Evolutionary conservation across 768 basidiomycete genomes (phyloP), one percentile per base, ranked within the genome.

Genomic region (Sistotremastrum niveocremeum): DNA sequence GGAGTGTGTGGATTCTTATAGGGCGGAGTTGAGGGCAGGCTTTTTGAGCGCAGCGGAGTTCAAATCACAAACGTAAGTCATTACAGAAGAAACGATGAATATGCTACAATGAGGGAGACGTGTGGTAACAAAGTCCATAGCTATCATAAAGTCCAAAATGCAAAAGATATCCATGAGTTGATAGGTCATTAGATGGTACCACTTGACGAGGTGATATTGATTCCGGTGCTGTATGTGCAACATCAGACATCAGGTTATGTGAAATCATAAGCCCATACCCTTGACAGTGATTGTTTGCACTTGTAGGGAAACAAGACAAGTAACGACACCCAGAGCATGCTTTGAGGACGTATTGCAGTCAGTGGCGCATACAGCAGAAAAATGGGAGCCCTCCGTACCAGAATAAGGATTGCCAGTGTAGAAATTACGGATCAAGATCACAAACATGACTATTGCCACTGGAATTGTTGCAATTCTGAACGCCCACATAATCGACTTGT

Each of bases 281-380:
- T 59, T 69, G 57, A 55, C 84, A 88, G 48, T 80, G 63, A 54
- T 81, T 76, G 50, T 86, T 88, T 1, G 73, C 63, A 34, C 68
- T 61, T 5, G 81, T 83, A 1, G 91, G 93, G 60, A 93, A 77
- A 54, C 93, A 95, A 2, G 87, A 90, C 4, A 95, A 65, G 60
- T 87, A 95, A 42, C 87, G 77, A 60, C 91, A 95, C 52, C 90
- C 84, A 44, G 79, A 69, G 59, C 87, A 90, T 31, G 87, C 88
- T 87, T 44, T 1, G 29, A n/a, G 42, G 34, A 10, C 20, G 30
- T 7, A 11, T n/a, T 47, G 33, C 46, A 8, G 42, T n/a, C n/a
- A 42, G 44, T 30, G 6, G 9, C 4, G 6, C 34, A 34, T 11
- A 20, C 6, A 46, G 46, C 9, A 37, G 45, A 51, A 42, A 39